Conservation (phyloP, 768 basidiomycete species). For the Mycena rebaudengoi region DNA sequence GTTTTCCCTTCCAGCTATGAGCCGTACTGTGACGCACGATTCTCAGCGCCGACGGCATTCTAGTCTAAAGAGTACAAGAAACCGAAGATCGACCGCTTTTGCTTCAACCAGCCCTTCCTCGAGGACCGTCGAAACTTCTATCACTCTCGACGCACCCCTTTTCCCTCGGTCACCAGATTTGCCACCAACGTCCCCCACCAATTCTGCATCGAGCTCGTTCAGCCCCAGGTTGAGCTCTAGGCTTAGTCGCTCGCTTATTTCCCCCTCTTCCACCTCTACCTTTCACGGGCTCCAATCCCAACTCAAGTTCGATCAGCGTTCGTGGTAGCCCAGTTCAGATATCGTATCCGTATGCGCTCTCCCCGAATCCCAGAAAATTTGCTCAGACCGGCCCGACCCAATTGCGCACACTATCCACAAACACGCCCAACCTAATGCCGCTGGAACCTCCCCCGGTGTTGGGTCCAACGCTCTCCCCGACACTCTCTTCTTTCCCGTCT, state of each 20-base stretch:
- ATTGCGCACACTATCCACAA: not conserved
- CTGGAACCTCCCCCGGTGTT: constrained; percentile 2
- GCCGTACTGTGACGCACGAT: constrained; percentile 25
- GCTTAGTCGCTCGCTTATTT: constrained; percentile 22
- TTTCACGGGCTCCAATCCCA: constrained; percentile 13
- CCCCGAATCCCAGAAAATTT: constrained; percentile 25
- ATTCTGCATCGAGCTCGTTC: constrained; percentile 7
- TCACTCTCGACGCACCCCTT: constrained; percentile 25
- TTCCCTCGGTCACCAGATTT: constrained; percentile 18
- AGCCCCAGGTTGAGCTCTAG: constrained; percentile 15
- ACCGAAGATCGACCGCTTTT: constrained; percentile 27
- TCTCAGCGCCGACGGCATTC: constrained; percentile 31
- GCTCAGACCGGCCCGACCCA: constrained; percentile 10
- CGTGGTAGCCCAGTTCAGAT: constrained; percentile 29
- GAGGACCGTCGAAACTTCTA: constrained; percentile 30
- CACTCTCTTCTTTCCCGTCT: constrained; percentile 14
- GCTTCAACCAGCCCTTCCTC: constrained; percentile 29
- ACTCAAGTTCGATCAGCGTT: too few species aligned
- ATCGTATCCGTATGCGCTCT: constrained; percentile 41
- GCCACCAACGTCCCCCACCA: constrained; percentile 1
- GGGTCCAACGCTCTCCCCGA: constrained; percentile 11
- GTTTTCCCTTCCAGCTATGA: constrained; percentile 40
- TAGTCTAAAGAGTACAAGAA: constrained; percentile 33
- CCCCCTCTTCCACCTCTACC: constrained; percentile 21
- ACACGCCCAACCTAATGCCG: not conserved